Conservation (phyloP, 1,284 basidiomycete genomes). For the Tremellales sp. region DNA sequence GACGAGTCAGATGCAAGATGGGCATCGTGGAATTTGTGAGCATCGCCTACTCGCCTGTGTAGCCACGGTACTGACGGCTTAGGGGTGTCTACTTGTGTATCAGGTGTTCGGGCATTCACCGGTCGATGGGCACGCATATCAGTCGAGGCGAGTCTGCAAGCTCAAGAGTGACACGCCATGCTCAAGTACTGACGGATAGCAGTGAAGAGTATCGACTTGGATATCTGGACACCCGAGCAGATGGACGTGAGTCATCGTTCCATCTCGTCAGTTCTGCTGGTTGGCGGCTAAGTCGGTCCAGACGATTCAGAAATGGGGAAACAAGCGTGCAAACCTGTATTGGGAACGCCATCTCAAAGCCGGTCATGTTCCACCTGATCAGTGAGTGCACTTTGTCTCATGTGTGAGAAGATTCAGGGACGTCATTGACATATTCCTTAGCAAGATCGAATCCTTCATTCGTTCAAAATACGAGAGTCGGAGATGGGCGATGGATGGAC, state of each 20-base stretch:
- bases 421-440: constrained; percentile 41
- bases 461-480: constrained; percentile 93
- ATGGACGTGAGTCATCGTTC: constrained; percentile 68
- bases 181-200: no score
- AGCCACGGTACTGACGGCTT: constrained; percentile 6
- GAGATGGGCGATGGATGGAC: constrained; percentile 88
- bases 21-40: constrained; percentile 96
- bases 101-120: constrained; percentile 95
- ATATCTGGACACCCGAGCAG: constrained; percentile 96
- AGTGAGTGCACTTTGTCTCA: constrained; percentile 58
- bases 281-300: constrained; percentile 38
- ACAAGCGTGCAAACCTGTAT: constrained; percentile 83
- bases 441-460: constrained; percentile 98
- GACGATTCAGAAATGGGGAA: constrained; percentile 93
- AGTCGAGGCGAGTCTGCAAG: constrained; percentile 56
- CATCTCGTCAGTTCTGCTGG: background rate
- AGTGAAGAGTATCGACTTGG: constrained; percentile 96
- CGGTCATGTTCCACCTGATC: constrained; percentile 90
- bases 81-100: constrained; percentile 94
- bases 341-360: constrained; percentile 95
- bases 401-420: background rate
- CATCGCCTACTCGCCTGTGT: constrained; percentile 5
- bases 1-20: constrained; percentile 76
- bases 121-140: constrained; percentile 97
- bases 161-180: background rate